Evolutionary conservation across 2,329 filamentous ascomycete genomes (phyloP), one percentile per base, ranked within the genome.

Genomic region (Metarhizium sp.): DNA sequence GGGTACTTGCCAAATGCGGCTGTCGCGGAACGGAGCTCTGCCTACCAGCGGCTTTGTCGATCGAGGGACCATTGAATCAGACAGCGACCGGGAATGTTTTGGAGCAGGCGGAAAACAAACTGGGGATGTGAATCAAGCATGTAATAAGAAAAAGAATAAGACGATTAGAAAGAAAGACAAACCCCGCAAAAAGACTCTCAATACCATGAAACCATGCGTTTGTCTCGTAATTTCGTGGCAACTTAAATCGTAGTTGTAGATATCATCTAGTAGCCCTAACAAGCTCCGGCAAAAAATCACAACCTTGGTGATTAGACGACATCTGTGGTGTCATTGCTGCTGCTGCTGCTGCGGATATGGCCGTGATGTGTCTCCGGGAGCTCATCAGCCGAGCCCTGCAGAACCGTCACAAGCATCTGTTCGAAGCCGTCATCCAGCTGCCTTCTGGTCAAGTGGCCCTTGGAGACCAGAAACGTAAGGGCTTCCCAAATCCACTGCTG

Each of bases 371-470:
- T 6, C 25, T 48, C 45, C 20, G 25, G 45, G 25, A 48, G 20
- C 53, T 60, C 59, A 36, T 60, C 59, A 2, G 55, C 55, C n/a
- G 57, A 60, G 30, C 58, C 57, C 18, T 59, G 53, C 46, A 61
- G 57, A 43, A 61, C 50, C 18, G 53, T 55, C 47, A 58, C 55
- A 13, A 61, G 54, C 58, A 60, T 55, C 16, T 42, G 52, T 32
- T 59, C 53, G 48, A 60, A 58, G 38, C 57, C 54, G 2, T 55
- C 32, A 18, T 59, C 59, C 38, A 46, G 52, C 25, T 57, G 55
- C 40, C 55, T 42, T 43, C 52, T 53, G 32, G 46, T 54, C 20
- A 59, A 42, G 51, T 52, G 51, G 38, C 57, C 52, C 14, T 47
- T 30, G 10, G 49, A 40, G 40, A 48, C 54, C 52, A 60, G 34